Evolutionary conservation across 345 rosid genomes (phyloP).

Genomic region (Kandelia obovata): DNA sequence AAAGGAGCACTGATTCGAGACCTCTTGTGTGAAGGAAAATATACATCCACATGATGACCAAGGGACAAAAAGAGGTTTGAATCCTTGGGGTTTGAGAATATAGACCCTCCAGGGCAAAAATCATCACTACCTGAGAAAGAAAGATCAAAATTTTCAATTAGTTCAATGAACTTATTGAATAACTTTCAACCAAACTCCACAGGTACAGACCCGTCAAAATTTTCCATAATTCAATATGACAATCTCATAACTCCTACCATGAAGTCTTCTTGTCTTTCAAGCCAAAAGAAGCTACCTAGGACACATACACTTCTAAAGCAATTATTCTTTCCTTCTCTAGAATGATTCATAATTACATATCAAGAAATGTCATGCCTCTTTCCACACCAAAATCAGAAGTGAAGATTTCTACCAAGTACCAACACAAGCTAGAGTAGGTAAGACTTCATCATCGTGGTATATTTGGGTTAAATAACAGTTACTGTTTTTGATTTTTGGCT

Average conservation of each 20-base stretch:
- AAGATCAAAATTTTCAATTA: constrained; percentile 1
- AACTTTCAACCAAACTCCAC: neutral
- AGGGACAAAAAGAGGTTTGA: constrained; percentile 55
- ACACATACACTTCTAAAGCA: neutral
- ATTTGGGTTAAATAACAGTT: too few relatives aligned
- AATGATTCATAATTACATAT: too few relatives aligned
- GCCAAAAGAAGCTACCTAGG: neutral
- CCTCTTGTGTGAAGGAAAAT: constrained; percentile 71
- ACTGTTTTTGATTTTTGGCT: too few relatives aligned
- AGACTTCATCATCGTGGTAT: too few relatives aligned
- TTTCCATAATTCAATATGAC: constrained; percentile 1
- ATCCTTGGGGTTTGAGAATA: constrained; percentile 77
- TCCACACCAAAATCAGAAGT: too few relatives aligned
- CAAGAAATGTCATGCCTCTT: too few relatives aligned
- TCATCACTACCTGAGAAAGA: constrained; percentile 57
- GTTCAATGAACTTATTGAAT: neutral
- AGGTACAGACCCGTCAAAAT: neutral
- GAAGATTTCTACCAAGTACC: too few relatives aligned
- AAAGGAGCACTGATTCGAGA: constrained; percentile 66
- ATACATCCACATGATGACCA: constrained; percentile 63
- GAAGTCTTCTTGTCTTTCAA: neutral
- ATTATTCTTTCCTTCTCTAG: neutral
- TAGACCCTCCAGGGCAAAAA: constrained; percentile 58
- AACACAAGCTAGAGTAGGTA: too few relatives aligned
- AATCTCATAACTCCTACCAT: neutral